phyloP scores from a whole-genome alignment of 2,329 filamentous ascomycete species.

The Stemphylium vesicarium region DNA sequence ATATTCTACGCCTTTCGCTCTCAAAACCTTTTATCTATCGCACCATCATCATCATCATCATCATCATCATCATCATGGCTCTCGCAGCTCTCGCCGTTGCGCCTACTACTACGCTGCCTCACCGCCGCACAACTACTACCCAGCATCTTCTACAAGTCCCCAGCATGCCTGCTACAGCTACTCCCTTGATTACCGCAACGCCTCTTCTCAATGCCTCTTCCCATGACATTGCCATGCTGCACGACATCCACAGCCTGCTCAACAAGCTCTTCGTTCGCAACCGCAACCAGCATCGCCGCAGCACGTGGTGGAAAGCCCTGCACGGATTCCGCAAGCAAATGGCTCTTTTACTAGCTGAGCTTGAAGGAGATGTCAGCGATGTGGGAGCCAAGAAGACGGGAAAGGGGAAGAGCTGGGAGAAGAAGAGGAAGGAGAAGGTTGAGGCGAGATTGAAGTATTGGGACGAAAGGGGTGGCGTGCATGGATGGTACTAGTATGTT shows the following conservation, averaged over 20 bases:
- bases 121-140: neutral
- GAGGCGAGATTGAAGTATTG: conserved; percentile 46
- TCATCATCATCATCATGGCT: neutral
- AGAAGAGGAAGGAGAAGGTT: conserved; percentile 28
- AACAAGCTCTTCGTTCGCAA: conserved; percentile 81
- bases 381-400: no score
- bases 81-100: neutral
- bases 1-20: neutral
- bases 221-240: conserved; percentile 41
- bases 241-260: conserved; percentile 62
- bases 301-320: conserved; percentile 82
- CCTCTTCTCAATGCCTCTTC: conserved; percentile 25
- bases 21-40: neutral
- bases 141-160: neutral
- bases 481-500: conserved; percentile 48
- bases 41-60: neutral
- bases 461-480: conserved; percentile 44
- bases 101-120: conserved; percentile 8
- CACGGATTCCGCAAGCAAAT: conserved; percentile 72
- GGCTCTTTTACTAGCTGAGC: conserved; percentile 57
- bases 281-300: conserved; percentile 84
- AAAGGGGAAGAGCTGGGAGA: conserved; percentile 19
- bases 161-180: neutral
- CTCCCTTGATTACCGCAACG: conserved; percentile 27
- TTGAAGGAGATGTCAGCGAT: conserved; percentile 11